These are phyloP conservation scores for Globisporangium radiosum DNA, from an alignment of 352 stramenopile species.

Conservation along the genomic window DNA sequence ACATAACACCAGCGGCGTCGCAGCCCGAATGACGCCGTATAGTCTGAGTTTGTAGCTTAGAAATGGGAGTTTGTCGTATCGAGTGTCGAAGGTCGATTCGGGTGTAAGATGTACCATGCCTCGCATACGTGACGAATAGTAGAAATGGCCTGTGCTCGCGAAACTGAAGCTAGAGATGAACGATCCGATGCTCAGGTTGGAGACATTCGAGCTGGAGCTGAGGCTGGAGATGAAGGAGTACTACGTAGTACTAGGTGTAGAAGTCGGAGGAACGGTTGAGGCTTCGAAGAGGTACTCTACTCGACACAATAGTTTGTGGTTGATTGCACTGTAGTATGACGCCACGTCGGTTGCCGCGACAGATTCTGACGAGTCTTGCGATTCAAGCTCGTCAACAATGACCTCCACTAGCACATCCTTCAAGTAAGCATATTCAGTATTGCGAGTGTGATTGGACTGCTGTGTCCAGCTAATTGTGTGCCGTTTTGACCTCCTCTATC, in stretches of 20 bases:
- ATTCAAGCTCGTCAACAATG: conserved; percentile 1
- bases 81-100: too few species aligned
- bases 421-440: neutral
- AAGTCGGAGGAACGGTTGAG: neutral
- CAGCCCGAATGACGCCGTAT: neutral
- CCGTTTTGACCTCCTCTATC: neutral
- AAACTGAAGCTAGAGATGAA: too few species aligned
- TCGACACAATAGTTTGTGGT: neutral
- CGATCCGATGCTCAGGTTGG: too few species aligned
- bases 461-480: neutral
- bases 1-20: neutral
- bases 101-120: too few species aligned
- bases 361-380: neutral
- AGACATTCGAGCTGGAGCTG: too few species aligned
- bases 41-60: neutral
- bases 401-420: neutral
- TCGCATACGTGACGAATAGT: too few species aligned
- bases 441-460: neutral
- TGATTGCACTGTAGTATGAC: neutral
- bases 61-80: too few species aligned
- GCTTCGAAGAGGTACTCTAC: neutral
- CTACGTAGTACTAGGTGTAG: neutral
- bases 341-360: neutral
- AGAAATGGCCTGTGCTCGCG: too few species aligned
- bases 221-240: neutral